Conservation (phyloP, 306 rosid species). For the Quercus berberidifolia region DNA sequence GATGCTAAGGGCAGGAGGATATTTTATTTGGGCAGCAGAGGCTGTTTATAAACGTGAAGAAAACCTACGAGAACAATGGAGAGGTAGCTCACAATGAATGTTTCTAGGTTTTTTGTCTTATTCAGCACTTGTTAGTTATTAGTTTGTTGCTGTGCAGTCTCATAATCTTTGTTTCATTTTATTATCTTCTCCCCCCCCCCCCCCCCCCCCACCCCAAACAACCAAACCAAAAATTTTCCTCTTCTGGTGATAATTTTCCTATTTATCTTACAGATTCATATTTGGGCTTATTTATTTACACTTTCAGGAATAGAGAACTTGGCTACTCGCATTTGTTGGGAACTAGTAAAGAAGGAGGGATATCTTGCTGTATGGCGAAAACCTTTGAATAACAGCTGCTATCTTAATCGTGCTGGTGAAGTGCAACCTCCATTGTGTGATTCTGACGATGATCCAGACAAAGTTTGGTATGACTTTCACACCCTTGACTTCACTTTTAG, state of each 20-base stretch:
- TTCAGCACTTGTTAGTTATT: background rate
- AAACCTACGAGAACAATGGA: conserved; percentile 72
- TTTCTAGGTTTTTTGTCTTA: background rate
- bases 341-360: conserved; percentile 73
- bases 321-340: conserved; percentile 75
- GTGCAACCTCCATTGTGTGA: conserved; percentile 71
- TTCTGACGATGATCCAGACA: conserved; percentile 69
- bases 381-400: conserved; percentile 78
- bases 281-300: conserved; percentile 19
- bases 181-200: too few species aligned
- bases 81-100: conserved; percentile 49
- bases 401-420: conserved; percentile 50
- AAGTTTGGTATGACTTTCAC: conserved; percentile 62
- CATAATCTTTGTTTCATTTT: background rate
- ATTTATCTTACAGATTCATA: conserved; percentile 11
- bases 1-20: conserved; percentile 83
- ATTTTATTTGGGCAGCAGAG: conserved; percentile 94
- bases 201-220: background rate
- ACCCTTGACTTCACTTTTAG: conserved; percentile 9
- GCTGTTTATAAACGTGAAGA: conserved; percentile 79
- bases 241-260: background rate
- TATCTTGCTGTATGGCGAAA: conserved; percentile 86
- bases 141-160: background rate
- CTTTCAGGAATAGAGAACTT: conserved; percentile 68
- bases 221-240: background rate